Percentiles rank a stretch among this genome's conserved stretches.
These are phyloP conservation scores for Aspergillus arachidicola DNA, from an alignment of 2,329 filamentous ascomycete genomes.

Conservation along the genomic window DNA sequence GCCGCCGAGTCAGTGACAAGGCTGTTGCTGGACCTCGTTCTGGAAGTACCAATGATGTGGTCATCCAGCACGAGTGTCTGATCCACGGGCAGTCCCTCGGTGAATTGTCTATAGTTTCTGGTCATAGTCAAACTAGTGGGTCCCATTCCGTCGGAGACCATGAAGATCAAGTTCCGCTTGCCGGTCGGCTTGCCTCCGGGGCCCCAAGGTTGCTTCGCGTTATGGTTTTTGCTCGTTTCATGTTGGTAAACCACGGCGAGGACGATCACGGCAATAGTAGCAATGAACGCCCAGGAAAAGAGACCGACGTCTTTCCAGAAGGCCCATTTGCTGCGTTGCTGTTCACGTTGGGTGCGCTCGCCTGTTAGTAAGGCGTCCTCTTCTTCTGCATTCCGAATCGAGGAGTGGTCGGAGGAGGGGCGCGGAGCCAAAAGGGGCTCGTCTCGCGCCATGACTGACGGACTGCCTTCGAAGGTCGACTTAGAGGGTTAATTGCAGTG, in stretches of 20 bases:
- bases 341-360: slow-evolving; percentile 42
- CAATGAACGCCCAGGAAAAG: slow-evolving; percentile 80
- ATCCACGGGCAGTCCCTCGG: slow-evolving; percentile 70
- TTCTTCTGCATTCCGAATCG: slow-evolving; percentile 60
- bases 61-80: slow-evolving; percentile 80
- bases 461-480: background rate
- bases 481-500: background rate
- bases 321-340: slow-evolving; percentile 49
- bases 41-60: slow-evolving; percentile 86
- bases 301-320: slow-evolving; percentile 74
- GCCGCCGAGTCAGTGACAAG: slow-evolving; percentile 94
- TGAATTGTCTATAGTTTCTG: slow-evolving; percentile 79
- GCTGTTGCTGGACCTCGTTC: slow-evolving; percentile 81
- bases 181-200: slow-evolving; percentile 52
- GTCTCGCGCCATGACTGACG: slow-evolving; percentile 40
- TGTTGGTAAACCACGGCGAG: slow-evolving; percentile 80
- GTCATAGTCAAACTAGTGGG: slow-evolving; percentile 87
- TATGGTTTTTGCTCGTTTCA: slow-evolving; percentile 50
- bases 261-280: slow-evolving; percentile 76
- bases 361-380: slow-evolving; percentile 66
- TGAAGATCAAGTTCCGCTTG: slow-evolving; percentile 95
- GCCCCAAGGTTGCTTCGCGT: slow-evolving; percentile 36
- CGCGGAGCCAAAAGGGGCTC: slow-evolving; percentile 58
- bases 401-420: slow-evolving; percentile 59
- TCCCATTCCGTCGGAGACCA: slow-evolving; percentile 99